phyloP scores from a whole-genome alignment of 306 rosid genomes.

The Prunus padus region DNA sequence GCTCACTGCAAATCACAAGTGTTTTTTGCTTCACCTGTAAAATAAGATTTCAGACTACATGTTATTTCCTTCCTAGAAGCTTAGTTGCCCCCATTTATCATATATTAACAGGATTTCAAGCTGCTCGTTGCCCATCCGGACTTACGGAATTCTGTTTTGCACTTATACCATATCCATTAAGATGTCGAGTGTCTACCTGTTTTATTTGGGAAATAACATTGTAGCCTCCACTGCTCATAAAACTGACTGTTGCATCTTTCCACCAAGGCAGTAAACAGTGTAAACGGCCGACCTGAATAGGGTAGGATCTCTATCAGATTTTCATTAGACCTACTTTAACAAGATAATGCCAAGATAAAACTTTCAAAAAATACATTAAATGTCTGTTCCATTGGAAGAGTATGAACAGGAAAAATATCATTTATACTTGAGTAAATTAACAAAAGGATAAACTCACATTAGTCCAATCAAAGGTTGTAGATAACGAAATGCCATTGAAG shows the following conservation, averaged over 20 bases:
- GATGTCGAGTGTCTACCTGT: conserved; percentile 27
- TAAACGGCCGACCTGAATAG: conserved; percentile 51
- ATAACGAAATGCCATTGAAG: conserved; percentile 39
- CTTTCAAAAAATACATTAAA: background rate
- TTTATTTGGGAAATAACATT: conserved; percentile 43
- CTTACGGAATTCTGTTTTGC: background rate
- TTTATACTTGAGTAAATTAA: background rate
- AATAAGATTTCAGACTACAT: background rate
- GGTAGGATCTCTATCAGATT: background rate
- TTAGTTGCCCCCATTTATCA: background rate
- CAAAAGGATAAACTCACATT: conserved; percentile 35
- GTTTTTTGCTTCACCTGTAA: conserved; percentile 50
- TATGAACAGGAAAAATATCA: conserved; percentile 11
- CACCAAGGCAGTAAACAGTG: conserved; percentile 62
- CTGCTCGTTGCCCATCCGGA: background rate
- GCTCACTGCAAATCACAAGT: conserved; percentile 49
- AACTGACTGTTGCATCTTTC: conserved; percentile 49
- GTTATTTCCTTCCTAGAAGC: background rate
- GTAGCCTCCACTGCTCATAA: conserved; percentile 53
- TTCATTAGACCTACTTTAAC: background rate
- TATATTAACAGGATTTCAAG: background rate
- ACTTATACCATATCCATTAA: background rate
- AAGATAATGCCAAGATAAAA: background rate
- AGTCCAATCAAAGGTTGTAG: conserved; percentile 54
- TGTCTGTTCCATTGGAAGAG: background rate